Base-by-base conservation (phyloP, 805 yeast genomes). In the Suhomyces sp. region DNA sequence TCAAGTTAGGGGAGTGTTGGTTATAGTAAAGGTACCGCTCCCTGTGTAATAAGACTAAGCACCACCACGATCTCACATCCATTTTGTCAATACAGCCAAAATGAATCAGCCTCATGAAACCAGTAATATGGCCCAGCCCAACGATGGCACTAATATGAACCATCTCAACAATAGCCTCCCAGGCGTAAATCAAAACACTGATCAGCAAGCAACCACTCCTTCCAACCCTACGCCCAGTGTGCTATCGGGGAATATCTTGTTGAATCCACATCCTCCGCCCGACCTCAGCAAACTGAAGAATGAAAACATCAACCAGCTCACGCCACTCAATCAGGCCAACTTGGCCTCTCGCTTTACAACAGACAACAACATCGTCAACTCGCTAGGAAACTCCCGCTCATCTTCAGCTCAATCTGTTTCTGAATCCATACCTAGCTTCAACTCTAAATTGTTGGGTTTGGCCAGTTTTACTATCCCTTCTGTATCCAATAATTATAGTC, bases 181-280 rank as follows among this genome's bases (percentile, higher is more conserved):
- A 15, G 40, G 20, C 7, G 10, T 9, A 37, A 37, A 37, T 5
- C 21, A 15, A 21, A 7, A 15, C 39, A n/a, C 21, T 7, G 41
- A 17, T 9, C 9, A 3, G 35, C 35, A 31, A 17, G 3, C 21
- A 9, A 7, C 20, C 21, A 17, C 41, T 2, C 13, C 41, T 7
- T 9, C 6, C 12, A 17, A 37, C 5, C 41, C 41, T 4, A 19
- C 41, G 2, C 22, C 41, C 41, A 37, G 22, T 19, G 17, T 37
- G 17, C 41, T 37, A 37, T 12, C 41, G n/a, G 19, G n/a, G 22
- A 37, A 37, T n/a, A 37, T 31, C 13, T n/a, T n/a, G 6, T 10
- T 24, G 12, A 41, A 41, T 15, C 46, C 47, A 9, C 39, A 44
- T 20, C 47, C 39, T 12, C 39, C 47, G n/a, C 47, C 47, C 17